Evolutionary conservation across 169 alveolate species (phyloP), one percentile per base, ranked within the genome.

Genomic region (Cystoisospora suis): DNA sequence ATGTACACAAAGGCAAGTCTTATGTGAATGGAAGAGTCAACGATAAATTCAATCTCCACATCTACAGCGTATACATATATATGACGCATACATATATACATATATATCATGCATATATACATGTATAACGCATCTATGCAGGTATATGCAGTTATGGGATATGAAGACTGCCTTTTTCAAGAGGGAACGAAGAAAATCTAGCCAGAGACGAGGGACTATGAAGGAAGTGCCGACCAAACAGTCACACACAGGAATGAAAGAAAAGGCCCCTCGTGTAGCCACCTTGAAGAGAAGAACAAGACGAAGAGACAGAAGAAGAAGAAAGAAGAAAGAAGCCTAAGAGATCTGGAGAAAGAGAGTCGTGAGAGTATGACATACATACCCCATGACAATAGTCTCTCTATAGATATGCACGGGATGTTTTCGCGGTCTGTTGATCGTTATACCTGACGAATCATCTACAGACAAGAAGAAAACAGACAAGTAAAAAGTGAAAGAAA

Each of bases 381-480:
- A 86, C 91, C 91, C 91, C 91, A 86, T 86, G 70, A 46, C 45
- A 38, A 86, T 75, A 3, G 91, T 86, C 61, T 86, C 91, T 69
- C 91, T 65, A 75, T 86, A 86, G 29, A 70, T 72, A 29, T 86
- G 91, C 34, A 85, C 91, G 23, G 91, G 91, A 29, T 86, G 91
- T 12, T 56, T 83, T 34, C 49, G 75, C 12, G 91, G 91, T 58
- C 58, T 53, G 72, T 77, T 61, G 58, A 86, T 85, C 40, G 72
- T 86, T 1, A 86, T 44, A 2, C 91, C 91, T 2, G 91, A 40
- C 9, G 86, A 1, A 0, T 69, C 53, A 32, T 70, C 91, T 86
- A 85, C 70, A 72, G 40, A 65, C 79, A 53, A 15, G 36, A 44
- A 65, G 9, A 65, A 1, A 65, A 9, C 61, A 9, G 77, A 23